Evolutionary conservation across 306 rosid genomes (phyloP).

Genomic region (Castanospermum australe): DNA sequence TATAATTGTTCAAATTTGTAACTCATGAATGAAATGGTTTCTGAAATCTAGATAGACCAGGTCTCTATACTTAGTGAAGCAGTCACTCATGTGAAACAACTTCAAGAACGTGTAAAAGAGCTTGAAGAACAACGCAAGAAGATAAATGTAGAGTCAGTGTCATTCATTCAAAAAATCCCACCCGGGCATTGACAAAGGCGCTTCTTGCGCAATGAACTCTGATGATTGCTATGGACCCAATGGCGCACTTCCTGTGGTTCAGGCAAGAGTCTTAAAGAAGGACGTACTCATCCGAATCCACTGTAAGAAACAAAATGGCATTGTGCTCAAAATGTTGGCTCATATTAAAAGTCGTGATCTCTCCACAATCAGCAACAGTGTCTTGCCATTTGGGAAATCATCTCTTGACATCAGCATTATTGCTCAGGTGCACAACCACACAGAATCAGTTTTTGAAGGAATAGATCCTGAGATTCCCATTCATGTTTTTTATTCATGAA

Average conservation of each 20-base stretch:
- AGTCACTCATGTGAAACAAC: conserved; percentile 21
- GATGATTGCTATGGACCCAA: conserved; percentile 11
- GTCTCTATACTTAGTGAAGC: conserved; percentile 26
- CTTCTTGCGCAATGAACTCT: neutral
- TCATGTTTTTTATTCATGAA: neutral
- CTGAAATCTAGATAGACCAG: conserved; percentile 23
- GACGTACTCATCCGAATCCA: conserved; percentile 31
- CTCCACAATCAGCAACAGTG: conserved; percentile 26
- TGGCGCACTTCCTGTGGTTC: conserved; percentile 30
- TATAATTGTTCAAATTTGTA: neutral
- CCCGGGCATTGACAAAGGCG: neutral
- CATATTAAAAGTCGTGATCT: conserved; percentile 19
- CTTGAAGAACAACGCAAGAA: conserved; percentile 25
- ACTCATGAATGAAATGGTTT: neutral
- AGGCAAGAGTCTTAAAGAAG: conserved; percentile 26
- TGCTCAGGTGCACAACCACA: conserved; percentile 24
- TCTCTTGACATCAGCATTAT: conserved; percentile 28
- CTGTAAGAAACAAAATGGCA: conserved; percentile 20
- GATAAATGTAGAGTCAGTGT: conserved; percentile 15
- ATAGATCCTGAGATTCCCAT: neutral
- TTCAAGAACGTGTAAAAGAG: conserved; percentile 27
- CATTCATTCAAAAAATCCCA: conserved; percentile 14
- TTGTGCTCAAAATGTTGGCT: conserved; percentile 18
- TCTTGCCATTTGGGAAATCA: conserved; percentile 35
- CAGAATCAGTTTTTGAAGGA: too few relatives aligned